A percentile compares a stretch with the other conserved stretches of the same genome.
Evolutionary conservation across 2,329 filamentous ascomycete genomes (phyloP).

Genomic region (Dactylellina drechsleri): DNA sequence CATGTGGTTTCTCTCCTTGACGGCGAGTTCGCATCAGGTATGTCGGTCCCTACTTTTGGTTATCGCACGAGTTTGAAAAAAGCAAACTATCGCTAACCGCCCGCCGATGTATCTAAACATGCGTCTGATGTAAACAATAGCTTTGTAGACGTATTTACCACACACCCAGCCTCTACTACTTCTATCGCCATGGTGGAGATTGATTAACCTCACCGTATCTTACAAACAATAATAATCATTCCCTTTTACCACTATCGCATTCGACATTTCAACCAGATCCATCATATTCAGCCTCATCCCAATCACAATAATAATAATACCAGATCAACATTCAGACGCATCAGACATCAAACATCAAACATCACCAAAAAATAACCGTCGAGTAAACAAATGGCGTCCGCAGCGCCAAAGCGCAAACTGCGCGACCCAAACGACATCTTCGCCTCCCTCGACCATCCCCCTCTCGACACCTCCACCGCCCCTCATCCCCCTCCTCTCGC

Average conservation of each 20-base stretch:
- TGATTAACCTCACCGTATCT: no score
- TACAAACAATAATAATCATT: background rate
- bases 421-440: conserved; percentile 53
- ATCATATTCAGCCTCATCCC: background rate
- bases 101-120: background rate
- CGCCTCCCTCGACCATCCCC: conserved; percentile 26
- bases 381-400: conserved; percentile 28
- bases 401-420: conserved; percentile 41
- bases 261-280: background rate
- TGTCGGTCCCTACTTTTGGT: background rate
- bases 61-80: conserved; percentile 20
- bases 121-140: conserved; percentile 27
- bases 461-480: conserved; percentile 5
- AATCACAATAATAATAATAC: background rate
- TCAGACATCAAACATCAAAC: conserved; percentile 25
- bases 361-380: background rate
- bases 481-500: conserved; percentile 5
- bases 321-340: background rate
- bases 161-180: background rate
- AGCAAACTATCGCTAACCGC: conserved; percentile 31
- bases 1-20: conserved; percentile 11
- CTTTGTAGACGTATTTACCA: background rate
- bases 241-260: background rate
- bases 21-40: conserved; percentile 8
- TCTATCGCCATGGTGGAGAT: background rate